phyloP scores from a whole-genome alignment of 2,329 filamentous ascomycete species.

The Microdochium nivale region DNA sequence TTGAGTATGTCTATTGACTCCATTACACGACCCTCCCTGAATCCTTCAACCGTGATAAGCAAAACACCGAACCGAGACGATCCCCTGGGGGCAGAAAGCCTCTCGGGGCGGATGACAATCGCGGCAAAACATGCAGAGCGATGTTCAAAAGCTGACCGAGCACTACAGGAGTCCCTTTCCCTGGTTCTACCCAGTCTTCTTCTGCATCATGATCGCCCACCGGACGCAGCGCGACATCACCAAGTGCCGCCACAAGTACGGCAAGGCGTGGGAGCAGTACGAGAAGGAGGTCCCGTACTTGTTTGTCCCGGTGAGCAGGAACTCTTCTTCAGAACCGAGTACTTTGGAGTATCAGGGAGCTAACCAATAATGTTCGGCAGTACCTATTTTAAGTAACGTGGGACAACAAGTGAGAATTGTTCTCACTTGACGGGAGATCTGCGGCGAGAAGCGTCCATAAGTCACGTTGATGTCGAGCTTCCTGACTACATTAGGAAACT shows the following conservation, averaged over 20 bases:
- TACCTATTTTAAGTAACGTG: too few relatives aligned
- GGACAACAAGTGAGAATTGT: too few relatives aligned
- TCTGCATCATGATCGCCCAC: slow-evolving; percentile 72
- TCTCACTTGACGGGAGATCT: too few relatives aligned
- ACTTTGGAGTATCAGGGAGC: too few relatives aligned
- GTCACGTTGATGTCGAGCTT: too few relatives aligned
- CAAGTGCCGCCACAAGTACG: slow-evolving; percentile 72
- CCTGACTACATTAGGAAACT: too few relatives aligned
- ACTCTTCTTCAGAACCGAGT: too few relatives aligned
- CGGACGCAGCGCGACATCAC: slow-evolving; percentile 69
- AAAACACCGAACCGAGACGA: too few relatives aligned
- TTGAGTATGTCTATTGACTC: slow-evolving; percentile 29
- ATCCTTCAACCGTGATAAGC: too few relatives aligned
- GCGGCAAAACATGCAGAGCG: neutral
- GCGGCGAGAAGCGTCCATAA: too few relatives aligned
- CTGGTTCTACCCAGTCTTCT: slow-evolving; percentile 87
- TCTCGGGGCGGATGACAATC: neutral
- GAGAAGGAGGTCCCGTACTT: slow-evolving; percentile 71
- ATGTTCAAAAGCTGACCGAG: neutral
- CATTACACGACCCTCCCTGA: too few relatives aligned
- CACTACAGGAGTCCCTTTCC: slow-evolving; percentile 60
- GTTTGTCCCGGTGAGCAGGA: slow-evolving; percentile 69
- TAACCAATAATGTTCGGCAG: too few relatives aligned
- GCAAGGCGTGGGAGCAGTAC: slow-evolving; percentile 73
- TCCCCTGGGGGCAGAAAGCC: neutral